phyloP scores from a whole-genome alignment of 2,329 filamentous ascomycete species.

The Alternaria dauci region DNA sequence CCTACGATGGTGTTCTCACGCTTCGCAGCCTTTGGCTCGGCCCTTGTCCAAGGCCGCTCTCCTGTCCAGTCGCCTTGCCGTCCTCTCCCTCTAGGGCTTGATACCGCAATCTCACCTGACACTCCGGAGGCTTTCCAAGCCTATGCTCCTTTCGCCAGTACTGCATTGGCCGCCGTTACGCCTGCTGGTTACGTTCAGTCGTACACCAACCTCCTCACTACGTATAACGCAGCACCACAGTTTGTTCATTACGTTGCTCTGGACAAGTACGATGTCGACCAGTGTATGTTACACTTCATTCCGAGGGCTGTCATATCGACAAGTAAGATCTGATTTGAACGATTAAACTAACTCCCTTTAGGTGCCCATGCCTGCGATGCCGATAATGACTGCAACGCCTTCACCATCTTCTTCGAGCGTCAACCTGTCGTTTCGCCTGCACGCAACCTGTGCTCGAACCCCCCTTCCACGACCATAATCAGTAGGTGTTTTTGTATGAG shows the following conservation, averaged over 20 bases:
- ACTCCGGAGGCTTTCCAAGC: constrained; percentile 23
- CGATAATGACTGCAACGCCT: constrained; percentile 23
- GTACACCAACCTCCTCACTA: constrained; percentile 25
- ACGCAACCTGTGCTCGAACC: constrained; percentile 21
- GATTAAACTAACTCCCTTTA: not conserved
- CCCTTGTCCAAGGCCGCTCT: not conserved
- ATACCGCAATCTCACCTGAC: constrained; percentile 16
- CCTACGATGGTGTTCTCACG: not conserved
- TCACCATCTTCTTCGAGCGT: constrained; percentile 36
- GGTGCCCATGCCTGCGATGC: constrained; percentile 15
- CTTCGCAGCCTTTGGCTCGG: not conserved
- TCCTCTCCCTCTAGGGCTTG: constrained; percentile 4
- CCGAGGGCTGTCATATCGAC: not conserved
- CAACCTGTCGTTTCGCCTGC: constrained; percentile 18
- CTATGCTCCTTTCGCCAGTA: constrained; percentile 12
- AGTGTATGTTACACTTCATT: constrained; percentile 10
- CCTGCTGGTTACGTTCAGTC: constrained; percentile 27
- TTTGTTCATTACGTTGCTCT: constrained; percentile 25
- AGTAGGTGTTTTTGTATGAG: constrained; percentile 7
- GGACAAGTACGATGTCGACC: constrained; percentile 15
- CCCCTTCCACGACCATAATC: constrained; percentile 32
- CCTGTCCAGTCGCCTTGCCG: not conserved
- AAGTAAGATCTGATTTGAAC: not conserved
- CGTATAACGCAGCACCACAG: constrained; percentile 13
- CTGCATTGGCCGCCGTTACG: constrained; percentile 19